These are phyloP conservation scores for Aspergillus fijiensis DNA, from an alignment of 2,329 filamentous ascomycete species.

Conservation along the genomic window DNA sequence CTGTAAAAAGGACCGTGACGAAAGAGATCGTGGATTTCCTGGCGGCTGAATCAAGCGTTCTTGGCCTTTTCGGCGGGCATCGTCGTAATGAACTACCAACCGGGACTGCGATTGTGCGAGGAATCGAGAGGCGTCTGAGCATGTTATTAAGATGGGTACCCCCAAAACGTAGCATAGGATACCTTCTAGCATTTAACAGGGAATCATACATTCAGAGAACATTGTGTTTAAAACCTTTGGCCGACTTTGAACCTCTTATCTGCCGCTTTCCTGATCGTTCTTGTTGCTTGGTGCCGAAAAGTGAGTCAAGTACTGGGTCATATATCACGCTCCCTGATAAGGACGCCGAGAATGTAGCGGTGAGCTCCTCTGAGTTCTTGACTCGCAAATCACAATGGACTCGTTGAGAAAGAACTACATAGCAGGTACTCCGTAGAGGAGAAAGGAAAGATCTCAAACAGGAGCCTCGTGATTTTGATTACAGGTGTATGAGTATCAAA, in stretches of 20 bases:
- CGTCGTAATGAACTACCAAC: constrained; percentile 69
- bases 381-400: not conserved
- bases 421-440: not conserved
- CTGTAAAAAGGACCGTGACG: constrained; percentile 52
- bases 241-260: constrained; percentile 24
- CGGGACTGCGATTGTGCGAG: constrained; percentile 94
- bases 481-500: not conserved
- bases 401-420: not conserved
- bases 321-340: not conserved
- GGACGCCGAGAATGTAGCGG: not conserved
- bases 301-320: not conserved
- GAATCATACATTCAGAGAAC: constrained; percentile 83
- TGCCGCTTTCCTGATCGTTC: not conserved
- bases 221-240: constrained; percentile 43
- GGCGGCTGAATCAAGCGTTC: constrained; percentile 50
- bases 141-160: not conserved
- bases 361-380: not conserved
- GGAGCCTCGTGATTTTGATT: not conserved
- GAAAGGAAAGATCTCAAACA: not conserved
- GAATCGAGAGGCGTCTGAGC: constrained; percentile 83
- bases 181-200: not conserved
- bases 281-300: not conserved
- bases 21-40: constrained; percentile 47
- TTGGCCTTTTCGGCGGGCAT: constrained; percentile 47
- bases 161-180: not conserved